These are phyloP conservation scores for Eustoma russellianum DNA, from an alignment of 257 asterid genomes.

Conservation along the genomic window DNA sequence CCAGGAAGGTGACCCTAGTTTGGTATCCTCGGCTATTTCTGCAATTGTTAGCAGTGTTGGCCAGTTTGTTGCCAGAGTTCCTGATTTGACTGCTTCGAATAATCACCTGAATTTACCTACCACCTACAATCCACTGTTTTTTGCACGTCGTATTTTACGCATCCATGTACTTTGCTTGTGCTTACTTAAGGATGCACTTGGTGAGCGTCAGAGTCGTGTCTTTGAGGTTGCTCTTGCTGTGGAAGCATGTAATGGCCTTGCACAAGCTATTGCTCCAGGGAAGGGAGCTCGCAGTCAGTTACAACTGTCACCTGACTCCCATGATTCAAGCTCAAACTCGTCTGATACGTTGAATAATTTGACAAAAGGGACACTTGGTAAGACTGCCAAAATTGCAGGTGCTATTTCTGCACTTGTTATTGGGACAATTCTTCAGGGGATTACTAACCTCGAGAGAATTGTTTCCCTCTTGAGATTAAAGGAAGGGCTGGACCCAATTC, in stretches of 20 bases:
- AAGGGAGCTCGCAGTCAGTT: conserved; percentile 67
- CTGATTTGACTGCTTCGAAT: conserved; percentile 46
- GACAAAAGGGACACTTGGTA: conserved; percentile 39
- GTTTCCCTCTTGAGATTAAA: conserved; percentile 69
- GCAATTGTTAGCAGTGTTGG: conserved; percentile 76
- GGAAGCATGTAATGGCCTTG: conserved; percentile 76
- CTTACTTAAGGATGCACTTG: conserved; percentile 90
- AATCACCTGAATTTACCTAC: conserved; percentile 40
- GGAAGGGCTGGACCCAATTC: conserved; percentile 86
- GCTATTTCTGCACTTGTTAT: conserved; percentile 79
- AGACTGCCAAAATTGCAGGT: conserved; percentile 53
- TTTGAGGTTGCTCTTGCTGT: conserved; percentile 95
- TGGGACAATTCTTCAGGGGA: conserved; percentile 89
- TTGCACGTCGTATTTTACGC: conserved; percentile 69
- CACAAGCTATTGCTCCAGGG: conserved; percentile 60
- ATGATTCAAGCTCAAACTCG: conserved; percentile 43
- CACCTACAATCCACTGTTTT: conserved; percentile 46
- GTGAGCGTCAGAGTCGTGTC: conserved; percentile 97
- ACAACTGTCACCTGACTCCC: conserved; percentile 65
- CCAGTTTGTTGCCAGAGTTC: conserved; percentile 63
- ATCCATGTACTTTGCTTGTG: conserved; percentile 72
- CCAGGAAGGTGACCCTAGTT: conserved; percentile 96
- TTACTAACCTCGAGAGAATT: conserved; percentile 86
- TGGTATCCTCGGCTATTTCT: conserved; percentile 91
- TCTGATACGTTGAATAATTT: conserved; percentile 44